Evolutionary conservation across 805 yeast species (phyloP), one percentile per base, ranked within the genome.

Genomic region (Clavispora vitiphila): DNA sequence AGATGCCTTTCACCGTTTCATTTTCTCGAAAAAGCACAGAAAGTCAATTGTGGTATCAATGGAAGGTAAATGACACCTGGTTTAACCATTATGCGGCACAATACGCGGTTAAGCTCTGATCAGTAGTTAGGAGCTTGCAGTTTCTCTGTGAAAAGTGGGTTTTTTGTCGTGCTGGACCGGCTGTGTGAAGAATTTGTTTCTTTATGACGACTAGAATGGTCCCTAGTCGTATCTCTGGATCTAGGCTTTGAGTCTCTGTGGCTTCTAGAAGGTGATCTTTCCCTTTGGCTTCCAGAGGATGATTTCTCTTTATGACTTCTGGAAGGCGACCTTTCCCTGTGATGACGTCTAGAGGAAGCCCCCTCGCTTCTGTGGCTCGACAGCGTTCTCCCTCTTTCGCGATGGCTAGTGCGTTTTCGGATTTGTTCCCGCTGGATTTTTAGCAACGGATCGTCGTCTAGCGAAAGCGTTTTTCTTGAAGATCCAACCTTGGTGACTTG

Each of bases 401-500:
- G 21, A 15, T n/a, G 29, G n/a, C n/a, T 16, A 8, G 19, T 15
- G 6, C 40, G 37, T 21, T 53, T 42, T 41, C 44, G 50, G 19
- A 48, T 38, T 40, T 57, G 60, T 36, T 61, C 62, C 32, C 57
- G 42, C 46, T 65, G 63, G 8, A 77, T 70, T 42, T 60, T 65
- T 32, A 67, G 51, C 64, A 80, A 64, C 1, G 85, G 85, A 50
- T 80, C 85, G 32, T 76, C 69, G 7, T 38, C 49, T 26, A 41
- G 30, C 65, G 39, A 62, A 55, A 20, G 56, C 55, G 25, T 29
- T 58, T 51, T 19, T 35, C 42, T 38, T 43, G 38, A 35, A 49
- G 48, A 35, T 47, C 67, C 61, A 27, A 46, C 48, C 11, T 47
- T 44, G 5, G 61, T 46, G 35, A 55, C 58, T 35, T 46, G 51